These are phyloP conservation scores for Avena eriantha DNA, from an alignment of 176 grass and related monocot genomes.

Conservation along the genomic window DNA sequence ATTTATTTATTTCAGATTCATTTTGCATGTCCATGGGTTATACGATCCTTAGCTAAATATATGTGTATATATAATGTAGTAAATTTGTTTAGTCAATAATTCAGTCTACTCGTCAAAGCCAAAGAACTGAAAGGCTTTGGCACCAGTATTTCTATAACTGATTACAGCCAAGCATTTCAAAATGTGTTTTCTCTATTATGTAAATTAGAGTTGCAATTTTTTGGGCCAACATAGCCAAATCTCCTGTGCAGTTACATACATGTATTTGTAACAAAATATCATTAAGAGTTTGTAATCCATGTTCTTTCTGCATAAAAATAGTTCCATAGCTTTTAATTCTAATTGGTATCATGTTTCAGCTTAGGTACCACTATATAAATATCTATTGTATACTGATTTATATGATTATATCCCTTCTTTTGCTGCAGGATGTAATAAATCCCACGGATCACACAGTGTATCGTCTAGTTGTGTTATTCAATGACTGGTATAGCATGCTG, in stretches of 20 bases:
- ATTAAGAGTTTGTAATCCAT: background rate
- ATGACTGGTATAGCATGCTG: background rate
- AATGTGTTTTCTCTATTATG: background rate
- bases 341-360: slow-evolving; percentile 8
- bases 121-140: background rate
- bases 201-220: background rate
- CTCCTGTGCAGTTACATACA: slow-evolving; percentile 7
- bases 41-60: background rate
- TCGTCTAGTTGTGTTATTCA: slow-evolving; percentile 20
- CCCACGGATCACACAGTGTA: background rate
- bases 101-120: background rate
- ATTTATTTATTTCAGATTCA: slow-evolving; percentile 5
- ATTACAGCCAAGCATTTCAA: slow-evolving; percentile 18
- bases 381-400: background rate
- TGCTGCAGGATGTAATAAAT: background rate
- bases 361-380: background rate
- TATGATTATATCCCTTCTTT: background rate
- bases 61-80: background rate
- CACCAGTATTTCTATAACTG: slow-evolving; percentile 6
- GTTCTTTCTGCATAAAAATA: background rate
- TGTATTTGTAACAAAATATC: background rate
- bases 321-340: background rate
- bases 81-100: background rate
- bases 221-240: slow-evolving; percentile 10
- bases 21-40: background rate